Evolutionary conservation across 176 grass and related monocot genomes (phyloP).

Genomic region (Triticum dicoccoides): DNA sequence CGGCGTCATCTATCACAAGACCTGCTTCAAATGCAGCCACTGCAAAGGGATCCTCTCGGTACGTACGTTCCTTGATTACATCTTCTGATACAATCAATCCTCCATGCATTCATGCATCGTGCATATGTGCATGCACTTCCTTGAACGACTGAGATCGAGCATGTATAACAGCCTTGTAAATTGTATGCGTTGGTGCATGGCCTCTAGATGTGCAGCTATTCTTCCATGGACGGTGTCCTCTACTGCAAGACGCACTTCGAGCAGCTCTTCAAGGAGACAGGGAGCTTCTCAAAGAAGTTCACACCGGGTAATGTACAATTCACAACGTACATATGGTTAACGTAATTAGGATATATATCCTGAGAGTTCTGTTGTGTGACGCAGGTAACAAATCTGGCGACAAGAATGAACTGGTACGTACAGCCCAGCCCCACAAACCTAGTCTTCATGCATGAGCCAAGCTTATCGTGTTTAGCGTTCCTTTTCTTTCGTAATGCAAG

Average conservation of each 20-base stretch:
- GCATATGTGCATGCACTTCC: neutral
- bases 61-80: neutral
- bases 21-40: constrained; percentile 93
- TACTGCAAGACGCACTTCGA: constrained; percentile 99
- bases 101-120: too few relatives aligned
- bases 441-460: neutral
- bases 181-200: neutral
- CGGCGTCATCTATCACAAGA: constrained; percentile 79
- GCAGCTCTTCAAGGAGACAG: constrained; percentile 99
- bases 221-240: constrained; percentile 93
- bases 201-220: constrained; percentile 88
- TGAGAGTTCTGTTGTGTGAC: constrained; percentile 4
- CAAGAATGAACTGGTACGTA: constrained; percentile 77
- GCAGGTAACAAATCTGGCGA: constrained; percentile 63
- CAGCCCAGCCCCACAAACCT: neutral
- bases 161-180: neutral
- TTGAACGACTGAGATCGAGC: neutral
- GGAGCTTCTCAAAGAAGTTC: constrained; percentile 88
- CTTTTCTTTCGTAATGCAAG: neutral
- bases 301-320: constrained; percentile 39
- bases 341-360: neutral
- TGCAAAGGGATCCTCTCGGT: constrained; percentile 96
- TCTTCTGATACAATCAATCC: neutral
- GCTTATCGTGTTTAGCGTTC: neutral
- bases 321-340: too few relatives aligned